Percentiles rank a stretch among this genome's conserved stretches.
Evolutionary conservation across 2,329 filamentous ascomycete species (phyloP).

Genomic region (Didymella pinodella): DNA sequence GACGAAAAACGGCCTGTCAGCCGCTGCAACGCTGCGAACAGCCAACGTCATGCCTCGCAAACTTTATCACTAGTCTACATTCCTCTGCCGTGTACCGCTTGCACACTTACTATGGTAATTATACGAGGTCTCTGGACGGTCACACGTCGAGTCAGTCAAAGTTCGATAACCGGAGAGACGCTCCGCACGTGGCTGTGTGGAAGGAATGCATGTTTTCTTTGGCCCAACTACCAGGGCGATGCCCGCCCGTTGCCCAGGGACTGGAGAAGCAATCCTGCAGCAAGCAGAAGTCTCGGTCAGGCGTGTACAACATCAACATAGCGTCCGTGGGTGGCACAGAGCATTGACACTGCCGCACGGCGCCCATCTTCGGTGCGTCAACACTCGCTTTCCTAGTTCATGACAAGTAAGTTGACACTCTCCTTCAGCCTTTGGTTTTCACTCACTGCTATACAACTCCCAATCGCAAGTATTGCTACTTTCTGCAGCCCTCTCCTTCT

Average conservation of each 20-base stretch:
- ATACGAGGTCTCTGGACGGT: constrained; percentile 5
- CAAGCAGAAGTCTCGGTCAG: background rate
- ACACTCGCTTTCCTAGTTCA: too few relatives aligned
- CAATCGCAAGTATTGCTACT: too few relatives aligned
- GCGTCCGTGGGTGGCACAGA: too few relatives aligned
- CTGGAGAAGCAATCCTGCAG: constrained; percentile 7
- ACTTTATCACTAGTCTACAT: constrained; percentile 16
- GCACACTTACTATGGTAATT: constrained; percentile 1
- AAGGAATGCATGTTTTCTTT: constrained; percentile 15
- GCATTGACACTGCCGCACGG: too few relatives aligned
- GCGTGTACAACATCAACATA: constrained; percentile 1
- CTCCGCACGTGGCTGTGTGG: constrained; percentile 6
- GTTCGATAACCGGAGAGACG: background rate
- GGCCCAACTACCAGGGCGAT: constrained; percentile 11
- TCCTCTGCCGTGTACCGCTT: constrained; percentile 9
- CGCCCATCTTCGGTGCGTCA: too few relatives aligned
- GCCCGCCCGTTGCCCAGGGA: background rate
- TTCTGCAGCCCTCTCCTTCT: too few relatives aligned
- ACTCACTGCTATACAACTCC: too few relatives aligned
- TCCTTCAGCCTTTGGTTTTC: too few relatives aligned
- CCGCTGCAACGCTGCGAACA: constrained; percentile 10
- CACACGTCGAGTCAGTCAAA: constrained; percentile 4
- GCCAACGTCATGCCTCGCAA: constrained; percentile 16
- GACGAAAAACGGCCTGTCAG: constrained; percentile 21
- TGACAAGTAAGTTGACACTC: too few relatives aligned